A percentile compares a stretch with the other conserved stretches of the same genome.
These are phyloP conservation scores for Chamaecyparis obtusa DNA, from an alignment of 75 land plant genomes.

Conservation along the genomic window DNA sequence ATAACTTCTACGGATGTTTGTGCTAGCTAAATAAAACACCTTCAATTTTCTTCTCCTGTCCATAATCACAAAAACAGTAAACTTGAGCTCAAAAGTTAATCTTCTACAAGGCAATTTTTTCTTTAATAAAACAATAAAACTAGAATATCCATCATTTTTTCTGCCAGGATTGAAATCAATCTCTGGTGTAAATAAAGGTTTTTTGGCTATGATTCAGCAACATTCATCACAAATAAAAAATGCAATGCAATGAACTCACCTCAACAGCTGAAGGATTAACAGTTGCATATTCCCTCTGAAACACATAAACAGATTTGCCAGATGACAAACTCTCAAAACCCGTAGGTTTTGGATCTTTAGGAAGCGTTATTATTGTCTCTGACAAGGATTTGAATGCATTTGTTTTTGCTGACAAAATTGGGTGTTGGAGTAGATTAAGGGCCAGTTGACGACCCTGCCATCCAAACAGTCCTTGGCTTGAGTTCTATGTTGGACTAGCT, in stretches of 20 bases:
- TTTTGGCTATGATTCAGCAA: background rate
- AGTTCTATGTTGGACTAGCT: background rate
- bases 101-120: background rate
- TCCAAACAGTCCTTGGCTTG: background rate
- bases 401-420: slow-evolving; percentile 15
- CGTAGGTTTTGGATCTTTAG: background rate
- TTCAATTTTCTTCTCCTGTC: background rate
- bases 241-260: slow-evolving; percentile 21
- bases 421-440: background rate
- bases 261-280: slow-evolving; percentile 53
- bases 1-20: background rate
- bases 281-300: slow-evolving; percentile 72
- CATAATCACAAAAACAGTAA: background rate
- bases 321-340: background rate
- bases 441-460: background rate
- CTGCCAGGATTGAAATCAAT: background rate
- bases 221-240: background rate
- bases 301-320: slow-evolving; percentile 43
- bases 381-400: slow-evolving; percentile 30
- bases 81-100: background rate
- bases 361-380: slow-evolving; percentile 24
- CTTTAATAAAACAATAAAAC: background rate
- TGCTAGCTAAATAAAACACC: background rate
- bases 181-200: background rate
- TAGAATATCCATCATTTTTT: background rate